Evolutionary conservation across 768 basidiomycete species (phyloP).

Genomic region (Rhizopogon salebrosus): DNA sequence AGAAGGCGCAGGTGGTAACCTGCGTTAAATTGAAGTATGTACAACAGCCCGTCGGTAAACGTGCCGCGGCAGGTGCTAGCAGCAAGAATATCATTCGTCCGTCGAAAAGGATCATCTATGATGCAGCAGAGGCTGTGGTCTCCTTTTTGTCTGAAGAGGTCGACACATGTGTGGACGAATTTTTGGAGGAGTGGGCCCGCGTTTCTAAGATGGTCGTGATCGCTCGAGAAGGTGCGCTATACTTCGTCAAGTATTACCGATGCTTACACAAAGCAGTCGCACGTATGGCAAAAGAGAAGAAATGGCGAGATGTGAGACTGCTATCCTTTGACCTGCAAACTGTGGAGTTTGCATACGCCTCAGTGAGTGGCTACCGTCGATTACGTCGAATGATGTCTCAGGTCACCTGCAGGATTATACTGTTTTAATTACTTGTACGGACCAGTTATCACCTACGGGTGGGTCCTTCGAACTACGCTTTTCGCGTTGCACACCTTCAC

Average conservation of each 20-base stretch:
- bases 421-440: constrained; percentile 73
- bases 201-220: constrained; percentile 94
- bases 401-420: constrained; percentile 53
- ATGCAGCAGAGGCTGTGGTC: constrained; percentile 82
- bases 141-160: constrained; percentile 86
- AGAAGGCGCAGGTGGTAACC: constrained; percentile 76
- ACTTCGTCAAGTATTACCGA: background rate
- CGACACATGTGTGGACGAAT: constrained; percentile 84
- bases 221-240: constrained; percentile 72
- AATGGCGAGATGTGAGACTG: constrained; percentile 73
- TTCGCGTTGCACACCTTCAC: constrained; percentile 37
- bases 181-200: constrained; percentile 88
- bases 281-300: constrained; percentile 70
- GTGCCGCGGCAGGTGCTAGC: constrained; percentile 47
- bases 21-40: constrained; percentile 90
- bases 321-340: constrained; percentile 90
- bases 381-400: background rate
- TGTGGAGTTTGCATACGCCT: constrained; percentile 82
- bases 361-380: constrained; percentile 30
- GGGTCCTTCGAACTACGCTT: constrained; percentile 74
- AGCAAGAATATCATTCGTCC: constrained; percentile 64
- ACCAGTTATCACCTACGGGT: constrained; percentile 63
- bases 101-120: constrained; percentile 85
- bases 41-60: constrained; percentile 77
- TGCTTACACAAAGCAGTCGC: constrained; percentile 47